Evolutionary conservation across 1,284 basidiomycete species (phyloP), one percentile per base, ranked within the genome.

Genomic region (Naganishia sp.): DNA sequence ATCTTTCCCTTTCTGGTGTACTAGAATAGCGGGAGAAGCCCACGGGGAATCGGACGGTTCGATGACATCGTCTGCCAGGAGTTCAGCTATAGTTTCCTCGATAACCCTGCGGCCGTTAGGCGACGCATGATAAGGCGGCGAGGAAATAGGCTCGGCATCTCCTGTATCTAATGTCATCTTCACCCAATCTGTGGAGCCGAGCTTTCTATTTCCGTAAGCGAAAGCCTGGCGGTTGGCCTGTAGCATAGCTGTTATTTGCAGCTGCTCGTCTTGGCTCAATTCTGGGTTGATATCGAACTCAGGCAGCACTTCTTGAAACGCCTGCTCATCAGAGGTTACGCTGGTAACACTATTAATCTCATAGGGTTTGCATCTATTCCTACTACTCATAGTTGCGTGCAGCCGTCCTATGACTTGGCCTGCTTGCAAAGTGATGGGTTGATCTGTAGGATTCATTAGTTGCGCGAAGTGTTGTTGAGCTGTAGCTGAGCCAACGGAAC

Each of bases 21-120:
- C 75, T 9, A 81, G 74, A 10, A 81, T 67, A 0, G 74, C 75
- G 0, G 78, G 79, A 3, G 72, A 72, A 4, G 72, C 72, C 79
- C 78, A 80, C 1, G 79, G 75, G 18, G 77, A 78, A 4, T 65
- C 54, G 0, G 77, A 80, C 2, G 72, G 71, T 64, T 79, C 75
- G 16, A 80, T 80, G 7, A 81, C 75, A 13, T 69, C 76, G n/a
- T 69, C 64, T 9, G 70, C 61, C 1, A 79, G 65, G 74, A 79
- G 79, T 5, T 61, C 64, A 25, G 78, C 73, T 85, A 0, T 73
- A 81, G 1, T 63, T n/a, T 75, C 66, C 28, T 79, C 74, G 6
- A 81, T 79, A 1, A 78, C 74, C 55, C 70, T 70, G 5, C 74
- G 42, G 48, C 80, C 79, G 1, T 70, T 73, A 1, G 78, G 78